Base-by-base conservation (phyloP, 192 early-diverging fungal genomes). In the Linnemannia schmuckeri region DNA sequence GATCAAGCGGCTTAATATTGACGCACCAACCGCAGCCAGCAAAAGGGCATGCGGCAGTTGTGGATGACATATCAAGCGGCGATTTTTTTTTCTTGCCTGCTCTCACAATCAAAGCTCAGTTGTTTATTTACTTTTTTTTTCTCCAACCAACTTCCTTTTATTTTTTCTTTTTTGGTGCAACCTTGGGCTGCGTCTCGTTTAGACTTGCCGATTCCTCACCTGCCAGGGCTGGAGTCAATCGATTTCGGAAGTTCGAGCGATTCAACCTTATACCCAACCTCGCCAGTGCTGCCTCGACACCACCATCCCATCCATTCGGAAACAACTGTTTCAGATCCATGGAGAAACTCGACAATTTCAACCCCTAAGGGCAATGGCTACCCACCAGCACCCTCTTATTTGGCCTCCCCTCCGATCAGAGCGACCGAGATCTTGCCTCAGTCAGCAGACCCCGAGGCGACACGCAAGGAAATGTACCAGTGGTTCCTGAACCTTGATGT, bases 181-280 rank as follows among this genome's bases (percentile, higher is more conserved):
- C 24, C 57, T 63, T 74, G 47, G 18, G 4, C 49, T 57, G 17
- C 35, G 33, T 54, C 22, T 38, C 61, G 61, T n/a, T 30, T 69
- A 92, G 92, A 94, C 76, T 88, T 94, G 55, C 95, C 93, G 3
- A 76, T 90, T 57, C 94, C 93, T 17, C 90, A 90, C 68, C 88
- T 95, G 22, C 87, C 91, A 20, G 92, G 92, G 18, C 44, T 96
- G 18, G 94, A 94, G 41, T 63, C 68, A 17, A 33, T 90, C 20
- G 77, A 88, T 88, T 76, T 89, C 90, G 85, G 78, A 75, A 68
- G 70, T 78, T 37, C 69, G 44, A 57, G 70, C 66, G 82, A 82
- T 30, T 68, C 78, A 49, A 52, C 66, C 42, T 40, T 74, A 30
- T 78, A 70, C 17, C 66, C 85, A 44, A 57, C 85, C 6, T 79